phyloP scores from a whole-genome alignment of 2,329 filamentous ascomycete genomes.

The Gyromitra esculenta region DNA sequence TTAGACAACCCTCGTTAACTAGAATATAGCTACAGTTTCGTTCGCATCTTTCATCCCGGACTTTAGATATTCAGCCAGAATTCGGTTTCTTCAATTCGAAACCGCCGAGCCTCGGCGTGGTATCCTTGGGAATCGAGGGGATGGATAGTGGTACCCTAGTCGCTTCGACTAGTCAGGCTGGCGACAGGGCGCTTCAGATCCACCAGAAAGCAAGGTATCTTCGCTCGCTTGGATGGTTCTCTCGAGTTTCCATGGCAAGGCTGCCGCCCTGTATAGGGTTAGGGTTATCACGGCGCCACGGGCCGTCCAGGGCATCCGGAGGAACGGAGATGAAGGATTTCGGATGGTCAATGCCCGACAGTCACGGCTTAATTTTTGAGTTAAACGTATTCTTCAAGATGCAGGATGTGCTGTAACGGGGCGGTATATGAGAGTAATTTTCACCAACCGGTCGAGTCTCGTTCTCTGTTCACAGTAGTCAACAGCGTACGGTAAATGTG shows the following conservation, averaged over 20 bases:
- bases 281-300: constrained; percentile 25
- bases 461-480: too few species aligned
- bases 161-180: not conserved
- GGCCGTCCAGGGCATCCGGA: constrained; percentile 17
- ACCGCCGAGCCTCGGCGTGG: constrained; percentile 22
- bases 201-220: not conserved
- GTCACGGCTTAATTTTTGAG: not conserved
- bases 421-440: not conserved
- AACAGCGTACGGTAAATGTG: too few species aligned
- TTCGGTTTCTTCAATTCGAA: constrained; percentile 18
- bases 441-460: not conserved
- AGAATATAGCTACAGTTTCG: not conserved
- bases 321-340: constrained; percentile 32
- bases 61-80: not conserved
- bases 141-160: not conserved
- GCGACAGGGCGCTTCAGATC: not conserved
- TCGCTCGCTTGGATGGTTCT: not conserved
- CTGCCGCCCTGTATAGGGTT: not conserved
- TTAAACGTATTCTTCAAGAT: not conserved
- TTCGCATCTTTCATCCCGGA: not conserved
- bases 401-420: not conserved
- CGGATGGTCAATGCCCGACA: constrained; percentile 32
- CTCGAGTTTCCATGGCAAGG: not conserved
- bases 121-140: not conserved
- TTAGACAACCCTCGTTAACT: not conserved